Base-by-base conservation (phyloP, 2,329 filamentous ascomycete species). In the Beauveria rudraprayagi region DNA sequence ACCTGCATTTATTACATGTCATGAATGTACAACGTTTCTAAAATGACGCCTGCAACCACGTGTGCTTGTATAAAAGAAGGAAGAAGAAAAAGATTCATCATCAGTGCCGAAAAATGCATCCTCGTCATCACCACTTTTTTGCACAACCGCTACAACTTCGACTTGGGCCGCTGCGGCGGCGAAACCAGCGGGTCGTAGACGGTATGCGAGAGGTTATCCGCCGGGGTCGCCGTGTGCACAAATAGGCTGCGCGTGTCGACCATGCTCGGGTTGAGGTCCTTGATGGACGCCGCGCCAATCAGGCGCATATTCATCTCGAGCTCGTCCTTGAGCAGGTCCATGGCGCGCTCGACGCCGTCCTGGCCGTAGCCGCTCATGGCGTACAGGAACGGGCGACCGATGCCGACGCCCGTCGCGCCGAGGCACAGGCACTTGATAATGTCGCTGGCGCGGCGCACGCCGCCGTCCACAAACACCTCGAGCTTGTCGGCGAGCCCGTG, bases 251-350 rank as follows among this genome's bases (percentile, higher is more conserved):
- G 79, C 0, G 85, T 83, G 71, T 99, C 94, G 22, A 99, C 73
- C 73, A 99, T 77, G 28, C 85, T 86, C 0, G 92, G 88, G 64
- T 89, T 90, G 64, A 99, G 77, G 67, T 99, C 86, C 41, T 86
- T 85, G 37, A 99, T 74, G 63, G 76, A 86, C 22, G 81, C 83
- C 62, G 86, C 90, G 10, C 94, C 94, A 67, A 99, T 91, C 65
- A 99, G 78, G 7, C 94, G 85, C 94, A 99, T 97, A 71, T 93
- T 94, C 93, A 97, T 97, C 78, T 95, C 92, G 84, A 99, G 90
- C 81, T 99, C 94, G 70, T 97, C 94, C 77, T 90, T 92, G 67
- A 96, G 82, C 62, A 96, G 78, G 75, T 92, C 89, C 89, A 97
- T 96, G 37, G 94, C 94, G 40, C 91, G 84, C 70, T 95, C 90